These are phyloP conservation scores for Neocallimastix lanati DNA, from an alignment of 192 early-diverging fungal genomes.

Conservation along the genomic window DNA sequence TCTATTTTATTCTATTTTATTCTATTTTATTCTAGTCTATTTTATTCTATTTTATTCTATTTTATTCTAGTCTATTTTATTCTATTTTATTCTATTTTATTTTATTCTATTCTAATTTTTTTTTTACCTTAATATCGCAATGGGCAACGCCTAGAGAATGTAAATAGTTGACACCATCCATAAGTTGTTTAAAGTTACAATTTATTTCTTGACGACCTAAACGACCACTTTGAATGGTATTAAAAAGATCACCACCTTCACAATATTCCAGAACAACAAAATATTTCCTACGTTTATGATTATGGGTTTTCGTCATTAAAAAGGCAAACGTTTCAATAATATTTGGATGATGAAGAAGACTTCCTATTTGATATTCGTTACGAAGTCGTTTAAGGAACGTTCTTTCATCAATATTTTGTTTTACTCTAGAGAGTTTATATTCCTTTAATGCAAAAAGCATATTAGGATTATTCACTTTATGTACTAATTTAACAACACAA, in stretches of 20 bases:
- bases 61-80: too few relatives aligned
- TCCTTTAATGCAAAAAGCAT: not conserved
- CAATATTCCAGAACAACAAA: slow-evolving; percentile 86
- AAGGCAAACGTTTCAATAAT: not conserved
- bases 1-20: too few relatives aligned
- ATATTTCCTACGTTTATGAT: slow-evolving; percentile 9
- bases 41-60: too few relatives aligned
- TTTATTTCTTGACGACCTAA: slow-evolving; percentile 60
- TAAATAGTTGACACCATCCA: slow-evolving; percentile 72
- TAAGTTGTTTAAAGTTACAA: slow-evolving; percentile 69
- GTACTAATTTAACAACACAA: not conserved
- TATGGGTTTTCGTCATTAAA: not conserved
- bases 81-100: too few relatives aligned
- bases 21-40: too few relatives aligned
- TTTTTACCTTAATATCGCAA: slow-evolving; percentile 65
- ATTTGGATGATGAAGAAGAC: not conserved
- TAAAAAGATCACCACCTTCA: slow-evolving; percentile 79
- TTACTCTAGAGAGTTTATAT: not conserved
- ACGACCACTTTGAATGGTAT: slow-evolving; percentile 47
- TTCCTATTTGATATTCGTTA: not conserved
- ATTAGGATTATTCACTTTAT: not conserved
- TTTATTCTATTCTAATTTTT: too few relatives aligned
- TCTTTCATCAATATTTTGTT: not conserved
- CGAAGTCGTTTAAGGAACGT: not conserved
- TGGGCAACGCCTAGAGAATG: slow-evolving; percentile 94